Conservation (phyloP, 441 rosid genomes). For the Gossypium lobatum region DNA sequence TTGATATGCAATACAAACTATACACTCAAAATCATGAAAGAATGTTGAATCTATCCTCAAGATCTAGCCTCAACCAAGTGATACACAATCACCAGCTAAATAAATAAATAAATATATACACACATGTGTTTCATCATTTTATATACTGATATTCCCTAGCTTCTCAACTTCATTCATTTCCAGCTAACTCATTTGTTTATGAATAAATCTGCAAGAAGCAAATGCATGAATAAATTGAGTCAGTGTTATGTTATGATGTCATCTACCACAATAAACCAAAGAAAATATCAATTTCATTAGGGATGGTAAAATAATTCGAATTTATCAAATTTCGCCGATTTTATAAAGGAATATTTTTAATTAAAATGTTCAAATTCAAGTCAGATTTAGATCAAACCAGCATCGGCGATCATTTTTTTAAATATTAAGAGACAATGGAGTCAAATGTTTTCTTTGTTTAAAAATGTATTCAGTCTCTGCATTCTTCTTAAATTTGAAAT, state of each 20-base stretch:
- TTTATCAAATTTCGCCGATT: too few relatives aligned
- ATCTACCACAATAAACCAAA: not conserved
- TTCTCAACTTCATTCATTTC: constrained; percentile 15
- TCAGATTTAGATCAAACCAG: too few relatives aligned
- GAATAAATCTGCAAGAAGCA: constrained; percentile 23
- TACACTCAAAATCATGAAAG: constrained; percentile 11
- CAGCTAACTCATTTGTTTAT: constrained; percentile 12
- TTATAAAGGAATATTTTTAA: too few relatives aligned
- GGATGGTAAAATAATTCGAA: too few relatives aligned
- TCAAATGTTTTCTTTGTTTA: too few relatives aligned
- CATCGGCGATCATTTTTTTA: too few relatives aligned
- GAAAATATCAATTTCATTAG: too few relatives aligned
- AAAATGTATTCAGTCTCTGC: too few relatives aligned
- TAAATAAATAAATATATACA: not conserved
- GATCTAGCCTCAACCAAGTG: not conserved
- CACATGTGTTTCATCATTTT: not conserved
- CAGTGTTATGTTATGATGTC: not conserved
- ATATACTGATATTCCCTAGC: not conserved
- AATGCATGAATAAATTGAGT: not conserved
- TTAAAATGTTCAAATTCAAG: too few relatives aligned
- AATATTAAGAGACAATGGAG: too few relatives aligned
- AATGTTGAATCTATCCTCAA: not conserved
- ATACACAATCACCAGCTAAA: not conserved
- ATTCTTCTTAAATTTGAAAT: too few relatives aligned
- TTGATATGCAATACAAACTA: constrained; percentile 8